Base-by-base conservation (phyloP, 1,284 basidiomycete genomes). In the Grifola frondosa region DNA sequence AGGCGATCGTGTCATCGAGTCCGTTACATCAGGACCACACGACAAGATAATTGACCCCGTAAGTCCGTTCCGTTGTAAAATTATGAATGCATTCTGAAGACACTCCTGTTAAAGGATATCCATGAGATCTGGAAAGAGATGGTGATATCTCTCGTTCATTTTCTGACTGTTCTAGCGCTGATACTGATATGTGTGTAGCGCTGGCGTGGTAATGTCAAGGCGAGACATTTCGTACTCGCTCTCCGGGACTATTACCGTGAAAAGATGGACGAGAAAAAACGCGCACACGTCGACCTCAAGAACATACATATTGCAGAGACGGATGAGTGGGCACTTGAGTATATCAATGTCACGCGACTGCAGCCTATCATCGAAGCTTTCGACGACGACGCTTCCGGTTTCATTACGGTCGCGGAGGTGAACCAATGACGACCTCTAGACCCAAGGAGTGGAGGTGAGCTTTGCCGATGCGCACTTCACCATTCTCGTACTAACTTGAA, bases 381-480 rank as follows among this genome's bases (percentile, higher is more conserved):
- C 30, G 64, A 66, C 37, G 57, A 58, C 16, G 64, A 67, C 30
- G 59, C 54, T 1, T 54, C 48, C 20, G 60, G 61, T 0, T 65
- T 60, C 37, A 46, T 65, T 2, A 64, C 56, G 3, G 47, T 64
- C n/a, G 40, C 47, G 5, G 63, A 66, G 30, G 37, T 35, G 3
- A 45, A 45, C 26, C 30, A 9, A 39, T 45, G 20, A 39, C 43
- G 4, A 29, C 13, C 2, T 15, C 43, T 7, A 30, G 43, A 12
- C 43, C 36, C 11, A 28, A 33, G 13, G 30, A 34, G n/a, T 45
- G 43, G 43, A 45, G 43, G 43, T 40, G 10, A 6, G 31, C n/a
- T n/a, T 5, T 29, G 15, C 15, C 10, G 10, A 24, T 37, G 20
- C 12, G 17, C 12, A 5, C 23, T 4, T 9, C 3, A 7, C 7